Conservation (phyloP, 345 rosid species). For the Bretschneidera sinensis region DNA sequence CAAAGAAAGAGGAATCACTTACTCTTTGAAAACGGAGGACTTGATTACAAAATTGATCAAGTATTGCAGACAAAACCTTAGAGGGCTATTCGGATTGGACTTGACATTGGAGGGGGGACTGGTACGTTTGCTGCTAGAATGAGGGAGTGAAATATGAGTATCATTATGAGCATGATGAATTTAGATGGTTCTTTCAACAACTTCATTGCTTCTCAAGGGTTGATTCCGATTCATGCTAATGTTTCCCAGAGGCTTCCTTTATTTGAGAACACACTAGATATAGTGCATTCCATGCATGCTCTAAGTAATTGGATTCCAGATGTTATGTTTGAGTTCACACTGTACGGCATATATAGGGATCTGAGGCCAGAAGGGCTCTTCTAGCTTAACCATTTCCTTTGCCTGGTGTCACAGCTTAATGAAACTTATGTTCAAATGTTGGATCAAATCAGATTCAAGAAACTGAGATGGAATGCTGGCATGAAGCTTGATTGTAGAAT, state of each 20-base stretch:
- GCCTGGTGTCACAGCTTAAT: slow-evolving; percentile 41
- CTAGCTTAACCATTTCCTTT: slow-evolving; percentile 56
- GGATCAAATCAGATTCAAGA: too few species aligned
- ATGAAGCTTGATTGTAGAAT: slow-evolving; percentile 29
- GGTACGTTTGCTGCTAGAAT: slow-evolving; percentile 58
- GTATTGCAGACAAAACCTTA: slow-evolving; percentile 25
- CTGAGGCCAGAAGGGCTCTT: slow-evolving; percentile 51
- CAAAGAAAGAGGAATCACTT: slow-evolving; percentile 35
- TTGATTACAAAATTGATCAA: slow-evolving; percentile 38
- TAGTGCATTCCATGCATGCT: slow-evolving; percentile 41
- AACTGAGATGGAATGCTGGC: too few species aligned
- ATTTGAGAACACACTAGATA: slow-evolving; percentile 50
- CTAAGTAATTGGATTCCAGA: slow-evolving; percentile 49
- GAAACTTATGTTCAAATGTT: too few species aligned
- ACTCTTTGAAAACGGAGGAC: slow-evolving; percentile 31
- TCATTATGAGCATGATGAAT: too few species aligned
- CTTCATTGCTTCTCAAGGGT: slow-evolving; percentile 47
- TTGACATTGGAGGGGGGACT: slow-evolving; percentile 43
- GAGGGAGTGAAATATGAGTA: slow-evolving; percentile 48
- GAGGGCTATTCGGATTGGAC: slow-evolving; percentile 37
- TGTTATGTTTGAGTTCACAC: slow-evolving; percentile 37
- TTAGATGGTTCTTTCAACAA: too few species aligned
- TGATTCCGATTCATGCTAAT: slow-evolving; percentile 40
- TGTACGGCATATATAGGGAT: slow-evolving; percentile 45
- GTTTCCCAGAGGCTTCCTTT: slow-evolving; percentile 50